A percentile compares a stretch with the other conserved stretches of the same genome.
Conservation (phyloP, 2,329 filamentous ascomycete genomes). For the Fusarium piperis region DNA sequence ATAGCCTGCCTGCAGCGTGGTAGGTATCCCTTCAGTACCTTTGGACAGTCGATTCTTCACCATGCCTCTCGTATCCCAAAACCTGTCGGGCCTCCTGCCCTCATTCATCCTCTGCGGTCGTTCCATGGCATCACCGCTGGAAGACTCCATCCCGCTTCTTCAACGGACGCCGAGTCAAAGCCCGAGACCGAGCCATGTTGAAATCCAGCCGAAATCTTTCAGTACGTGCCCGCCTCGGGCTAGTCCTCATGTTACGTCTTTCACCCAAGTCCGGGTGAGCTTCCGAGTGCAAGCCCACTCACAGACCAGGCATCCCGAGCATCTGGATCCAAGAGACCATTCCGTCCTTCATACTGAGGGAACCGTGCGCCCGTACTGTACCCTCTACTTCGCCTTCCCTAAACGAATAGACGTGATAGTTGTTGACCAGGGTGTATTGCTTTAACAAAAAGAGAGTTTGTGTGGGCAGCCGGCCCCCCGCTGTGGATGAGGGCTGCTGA, state of each 20-base stretch:
- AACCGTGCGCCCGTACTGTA: not conserved
- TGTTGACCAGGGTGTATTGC: not conserved
- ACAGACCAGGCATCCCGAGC: slow-evolving; percentile 5
- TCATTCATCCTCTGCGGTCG: not conserved
- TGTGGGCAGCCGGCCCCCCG: slow-evolving; percentile 18
- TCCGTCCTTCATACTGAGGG: not conserved
- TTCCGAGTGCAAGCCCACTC: not conserved
- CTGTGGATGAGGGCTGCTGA: slow-evolving; percentile 11
- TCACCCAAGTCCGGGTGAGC: not conserved
- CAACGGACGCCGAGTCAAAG: not conserved
- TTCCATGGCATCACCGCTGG: not conserved
- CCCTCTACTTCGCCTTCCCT: not conserved
- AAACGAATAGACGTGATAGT: not conserved
- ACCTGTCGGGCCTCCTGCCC: slow-evolving; percentile 1
- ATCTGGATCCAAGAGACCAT: slow-evolving; percentile 21
- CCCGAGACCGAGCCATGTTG: not conserved
- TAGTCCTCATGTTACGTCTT: not conserved
- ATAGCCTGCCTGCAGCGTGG: not conserved
- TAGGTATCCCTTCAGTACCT: not conserved
- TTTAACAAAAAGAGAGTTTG: slow-evolving; percentile 19
- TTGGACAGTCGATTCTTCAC: not conserved
- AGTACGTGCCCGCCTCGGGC: not conserved
- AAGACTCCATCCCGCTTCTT: not conserved
- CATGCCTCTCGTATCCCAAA: slow-evolving; percentile 1
- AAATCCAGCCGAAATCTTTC: not conserved